Evolutionary conservation across 352 stramenopile species (phyloP), one percentile per base, ranked within the genome.

Genomic region (Globisporangium paroecandrum): DNA sequence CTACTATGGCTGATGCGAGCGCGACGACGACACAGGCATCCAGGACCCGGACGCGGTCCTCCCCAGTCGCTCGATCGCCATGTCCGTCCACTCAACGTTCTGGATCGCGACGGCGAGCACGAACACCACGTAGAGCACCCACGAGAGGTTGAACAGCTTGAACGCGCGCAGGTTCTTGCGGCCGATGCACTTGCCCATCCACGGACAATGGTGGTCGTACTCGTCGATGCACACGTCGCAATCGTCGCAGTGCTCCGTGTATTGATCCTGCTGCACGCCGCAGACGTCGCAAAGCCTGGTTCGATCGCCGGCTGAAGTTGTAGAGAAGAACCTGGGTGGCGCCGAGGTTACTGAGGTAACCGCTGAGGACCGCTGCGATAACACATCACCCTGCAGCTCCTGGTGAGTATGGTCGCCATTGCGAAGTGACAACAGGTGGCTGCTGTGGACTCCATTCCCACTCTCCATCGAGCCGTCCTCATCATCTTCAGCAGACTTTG

Each of bases 111-210:
- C 71, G 56, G 74, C 73, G 18, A 94, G 64, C 59, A 90, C 81
- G 41, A 97, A 98, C 10, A 91, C 71, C 4, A 96, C 75, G 71
- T 95, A 96, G 53, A 93, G 61, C 15, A 97, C 75, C 86, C 86
- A 94, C 46, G 74, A 74, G 51, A 85, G 46, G 68, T 94, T 94
- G 75, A 98, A 98, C 62, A 89, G 79, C 64, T 97, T 79, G 77
- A 98, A 98, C 43, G 85, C 83, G 60, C 81, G 81, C 72, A 97
- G 91, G 79, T 98, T 98, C 63, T 79, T 87, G 69, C 89, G 85
- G 20, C 92, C 94, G 70, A 98, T 98, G 71, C 91, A 98, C 59
- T 97, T 98, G 57, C 93, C 91, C 88, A 97, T 97, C 90, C 91
- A 98, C 38, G 94, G 92, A 77, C 93, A 98, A 69, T 98, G 91